Conservation (phyloP, 768 basidiomycete genomes). For the Sporobolomyces roseus region DNA sequence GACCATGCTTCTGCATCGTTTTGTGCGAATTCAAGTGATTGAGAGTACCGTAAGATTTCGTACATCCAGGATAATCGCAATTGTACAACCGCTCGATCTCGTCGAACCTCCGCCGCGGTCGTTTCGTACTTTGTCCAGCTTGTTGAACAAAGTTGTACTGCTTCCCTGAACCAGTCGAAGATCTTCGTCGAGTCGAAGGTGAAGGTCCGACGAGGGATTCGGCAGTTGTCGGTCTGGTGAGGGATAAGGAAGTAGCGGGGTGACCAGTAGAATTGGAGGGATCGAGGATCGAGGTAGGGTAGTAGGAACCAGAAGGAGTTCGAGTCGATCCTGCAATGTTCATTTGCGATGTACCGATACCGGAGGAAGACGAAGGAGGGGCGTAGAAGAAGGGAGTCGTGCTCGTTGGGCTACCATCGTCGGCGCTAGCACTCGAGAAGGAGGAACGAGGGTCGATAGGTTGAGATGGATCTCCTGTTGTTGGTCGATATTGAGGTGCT, state of each 20-base stretch:
- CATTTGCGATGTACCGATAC: slow-evolving; percentile 5
- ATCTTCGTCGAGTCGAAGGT: not conserved
- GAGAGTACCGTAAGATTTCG: slow-evolving; percentile 46
- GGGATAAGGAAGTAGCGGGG: not conserved
- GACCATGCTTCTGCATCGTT: slow-evolving; percentile 94
- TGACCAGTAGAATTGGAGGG: not conserved
- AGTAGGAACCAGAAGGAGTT: not conserved
- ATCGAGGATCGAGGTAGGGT: not conserved
- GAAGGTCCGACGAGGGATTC: slow-evolving; percentile 10
- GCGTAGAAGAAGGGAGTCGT: slow-evolving; percentile 35
- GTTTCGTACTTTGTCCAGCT: slow-evolving; percentile 45
- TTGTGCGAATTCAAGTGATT: slow-evolving; percentile 98
- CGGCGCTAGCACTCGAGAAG: slow-evolving; percentile 9
- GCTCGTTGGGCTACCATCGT: not conserved
- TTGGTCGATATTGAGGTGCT: not conserved
- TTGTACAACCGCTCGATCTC: slow-evolving; percentile 92
- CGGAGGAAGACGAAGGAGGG: slow-evolving; percentile 8
- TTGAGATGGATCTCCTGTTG: not conserved
- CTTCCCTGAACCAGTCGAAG: slow-evolving; percentile 18
- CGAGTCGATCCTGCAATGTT: not conserved
- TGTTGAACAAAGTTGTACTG: slow-evolving; percentile 36
- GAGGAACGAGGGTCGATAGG: slow-evolving; percentile 2
- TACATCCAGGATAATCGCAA: slow-evolving; percentile 61
- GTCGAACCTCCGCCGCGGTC: slow-evolving; percentile 56
- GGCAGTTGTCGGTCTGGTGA: slow-evolving; percentile 10